Conservation (phyloP, 2,329 filamentous ascomycete species). For the Neonectria ditissima region DNA sequence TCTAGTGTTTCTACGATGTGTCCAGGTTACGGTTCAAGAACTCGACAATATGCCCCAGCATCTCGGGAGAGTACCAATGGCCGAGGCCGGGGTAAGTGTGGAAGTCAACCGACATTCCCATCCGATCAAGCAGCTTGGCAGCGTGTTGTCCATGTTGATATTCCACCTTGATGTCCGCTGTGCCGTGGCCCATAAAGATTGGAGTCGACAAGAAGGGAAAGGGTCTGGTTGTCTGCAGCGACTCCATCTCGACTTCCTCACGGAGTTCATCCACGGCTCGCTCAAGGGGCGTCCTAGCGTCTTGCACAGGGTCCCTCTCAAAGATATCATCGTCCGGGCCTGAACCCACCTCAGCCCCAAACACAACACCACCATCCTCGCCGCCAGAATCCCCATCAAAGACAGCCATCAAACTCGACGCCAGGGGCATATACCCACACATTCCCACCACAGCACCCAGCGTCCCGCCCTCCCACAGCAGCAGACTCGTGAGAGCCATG, state of each 20-base stretch:
- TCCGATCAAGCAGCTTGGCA: conserved; percentile 46
- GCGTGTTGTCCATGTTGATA: conserved; percentile 51
- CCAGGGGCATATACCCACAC: conserved; percentile 60
- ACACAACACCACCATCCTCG: conserved; percentile 16
- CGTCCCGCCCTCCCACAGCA: conserved; percentile 57
- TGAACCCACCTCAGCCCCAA: conserved; percentile 5
- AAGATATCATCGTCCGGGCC: conserved; percentile 35
- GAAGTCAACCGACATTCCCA: conserved; percentile 53
- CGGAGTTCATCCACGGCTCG: conserved; percentile 43
- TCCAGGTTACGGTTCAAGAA: conserved; percentile 43
- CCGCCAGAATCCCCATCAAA: conserved; percentile 18
- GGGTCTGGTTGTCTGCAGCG: neutral
- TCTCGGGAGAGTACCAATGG: conserved; percentile 59
- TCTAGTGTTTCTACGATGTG: neutral
- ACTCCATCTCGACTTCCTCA: conserved; percentile 44
- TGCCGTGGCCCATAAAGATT: conserved; percentile 60
- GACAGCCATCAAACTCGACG: conserved; percentile 43
- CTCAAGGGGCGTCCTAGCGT: conserved; percentile 31
- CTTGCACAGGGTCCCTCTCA: conserved; percentile 24
- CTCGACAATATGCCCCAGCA: conserved; percentile 53
- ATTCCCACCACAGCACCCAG: conserved; percentile 57
- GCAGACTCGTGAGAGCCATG: conserved; percentile 54
- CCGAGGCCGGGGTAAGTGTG: conserved; percentile 55
- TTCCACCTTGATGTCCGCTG: conserved; percentile 56
- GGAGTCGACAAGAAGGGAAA: conserved; percentile 49